Percentiles rank a stretch among this genome's conserved stretches.
Conservation (phyloP, 202 grass and related monocot genomes). For the Elaeis oleifera region DNA sequence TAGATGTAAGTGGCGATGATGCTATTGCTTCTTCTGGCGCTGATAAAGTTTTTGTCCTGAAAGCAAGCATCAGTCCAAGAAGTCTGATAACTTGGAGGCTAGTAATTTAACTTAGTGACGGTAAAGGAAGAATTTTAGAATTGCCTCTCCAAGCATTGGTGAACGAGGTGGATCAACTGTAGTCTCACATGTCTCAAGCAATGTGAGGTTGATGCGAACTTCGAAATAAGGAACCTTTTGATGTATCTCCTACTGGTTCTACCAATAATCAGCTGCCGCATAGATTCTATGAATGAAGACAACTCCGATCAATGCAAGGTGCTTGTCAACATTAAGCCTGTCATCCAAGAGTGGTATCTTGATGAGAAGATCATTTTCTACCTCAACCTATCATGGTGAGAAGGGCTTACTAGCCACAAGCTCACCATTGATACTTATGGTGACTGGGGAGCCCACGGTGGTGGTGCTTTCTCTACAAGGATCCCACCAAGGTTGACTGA, state of each 20-base stretch:
- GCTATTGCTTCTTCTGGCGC: conserved; percentile 5
- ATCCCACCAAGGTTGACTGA: no score
- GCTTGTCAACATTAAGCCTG: no score
- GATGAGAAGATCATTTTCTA: no score
- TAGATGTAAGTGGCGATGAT: conserved; percentile 2
- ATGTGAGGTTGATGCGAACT: conserved; percentile 16
- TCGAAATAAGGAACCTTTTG: conserved; percentile 21
- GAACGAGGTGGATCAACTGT: conserved; percentile 13
- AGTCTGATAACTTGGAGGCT: conserved; percentile 14
- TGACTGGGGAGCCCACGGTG: no score
- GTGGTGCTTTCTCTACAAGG: no score
- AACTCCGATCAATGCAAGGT: no score
- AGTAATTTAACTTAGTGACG: conserved; percentile 27
- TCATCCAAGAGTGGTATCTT: no score
- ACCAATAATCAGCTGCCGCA: conserved; percentile 27
- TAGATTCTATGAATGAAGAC: no score
- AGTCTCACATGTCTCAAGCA: conserved; percentile 18
- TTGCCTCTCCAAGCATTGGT: conserved; percentile 12
- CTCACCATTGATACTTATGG: no score
- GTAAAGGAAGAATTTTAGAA: conserved; percentile 25
- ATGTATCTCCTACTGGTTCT: conserved; percentile 36
- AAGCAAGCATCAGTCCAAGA: conserved; percentile 12
- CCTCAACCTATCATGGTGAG: no score
- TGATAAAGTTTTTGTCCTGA: conserved; percentile 12
- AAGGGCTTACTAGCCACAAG: no score